Evolutionary conservation across 2,329 filamentous ascomycete genomes (phyloP), one percentile per base, ranked within the genome.

Genomic region (Chalara sp.): DNA sequence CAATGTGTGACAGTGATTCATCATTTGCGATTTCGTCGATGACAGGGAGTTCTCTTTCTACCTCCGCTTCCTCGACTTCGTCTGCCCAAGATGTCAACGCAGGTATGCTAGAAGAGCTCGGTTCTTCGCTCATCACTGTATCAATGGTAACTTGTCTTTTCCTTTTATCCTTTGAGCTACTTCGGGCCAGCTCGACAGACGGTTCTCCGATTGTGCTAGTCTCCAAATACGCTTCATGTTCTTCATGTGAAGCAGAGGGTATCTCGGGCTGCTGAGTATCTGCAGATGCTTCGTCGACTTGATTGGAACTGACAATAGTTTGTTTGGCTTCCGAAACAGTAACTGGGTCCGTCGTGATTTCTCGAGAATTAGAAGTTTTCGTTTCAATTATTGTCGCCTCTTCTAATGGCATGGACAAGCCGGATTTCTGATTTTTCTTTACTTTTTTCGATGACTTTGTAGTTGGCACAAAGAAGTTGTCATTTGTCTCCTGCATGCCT

Each of bases 1-100:
- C 54, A 31, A 64, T 64, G 37, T 62, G 58, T 8, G 62, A 61
- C n/a, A 63, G 47, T n/a, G 61, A 60, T 46, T 62, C 55, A 35
- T 63, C 61, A n/a, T 58, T 54, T 43, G 56, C 62, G 33, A 63
- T 62, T 44, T 57, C 55, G 53, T 62, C 51, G 45, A 61, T 63
- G 33, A 65, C 53, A 45, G 62, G 60, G 12, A 56, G n/a, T 39
- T 53, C 47, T 53, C 61, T 55, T n/a, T 54, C 56, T 6, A 62
- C 53, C 39, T 60, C 52, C 21, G 61, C 61, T 48, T 59, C 63
- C 58, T 64, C 56, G 40, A 61, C 56, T 49, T 65, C 62, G 44
- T 61, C 56, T 21, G 61, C 62, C 63, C 63, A 65, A 31, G 60
- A 59, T 28, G 57, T 63, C 12, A 57, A 40, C 5, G 35, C 13